phyloP scores from a whole-genome alignment of 179 eudicot species.

The Camellia oleifera region DNA sequence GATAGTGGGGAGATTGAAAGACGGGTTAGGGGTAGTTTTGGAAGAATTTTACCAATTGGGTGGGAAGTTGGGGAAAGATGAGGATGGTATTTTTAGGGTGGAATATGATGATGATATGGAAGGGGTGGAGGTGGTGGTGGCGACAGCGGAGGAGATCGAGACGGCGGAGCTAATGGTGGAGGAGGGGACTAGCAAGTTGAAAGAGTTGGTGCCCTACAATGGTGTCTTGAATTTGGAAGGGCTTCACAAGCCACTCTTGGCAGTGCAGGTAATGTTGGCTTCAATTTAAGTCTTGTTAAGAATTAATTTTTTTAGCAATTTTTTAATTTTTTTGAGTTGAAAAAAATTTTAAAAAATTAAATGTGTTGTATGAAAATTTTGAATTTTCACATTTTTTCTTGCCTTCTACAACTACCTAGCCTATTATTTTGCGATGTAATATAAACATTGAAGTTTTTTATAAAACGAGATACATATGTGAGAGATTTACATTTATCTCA shows the following conservation, averaged over 20 bases:
- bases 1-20: conserved; percentile 47
- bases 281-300: no score
- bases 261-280: conserved; percentile 51
- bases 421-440: no score
- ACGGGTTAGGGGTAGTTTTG: conserved; percentile 63
- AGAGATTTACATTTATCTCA: no score
- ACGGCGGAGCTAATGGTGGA: conserved; percentile 51
- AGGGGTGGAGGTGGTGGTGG: conserved; percentile 65
- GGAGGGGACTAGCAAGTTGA: conserved; percentile 48
- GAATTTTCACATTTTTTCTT: no score
- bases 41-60: conserved; percentile 76
- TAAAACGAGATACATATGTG: no score
- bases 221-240: conserved; percentile 74
- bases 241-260: conserved; percentile 60
- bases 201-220: conserved; percentile 66
- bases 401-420: no score
- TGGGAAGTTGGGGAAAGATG: conserved; percentile 66
- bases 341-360: no score
- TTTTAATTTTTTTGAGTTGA: no score
- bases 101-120: conserved; percentile 66
- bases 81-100: conserved; percentile 78
- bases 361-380: no score
- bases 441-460: no score
- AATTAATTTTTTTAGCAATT: no score
- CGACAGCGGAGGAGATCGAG: conserved; percentile 35